These are phyloP conservation scores for Penicillium thymicola DNA, from an alignment of 2,329 filamentous ascomycete genomes.

Conservation along the genomic window DNA sequence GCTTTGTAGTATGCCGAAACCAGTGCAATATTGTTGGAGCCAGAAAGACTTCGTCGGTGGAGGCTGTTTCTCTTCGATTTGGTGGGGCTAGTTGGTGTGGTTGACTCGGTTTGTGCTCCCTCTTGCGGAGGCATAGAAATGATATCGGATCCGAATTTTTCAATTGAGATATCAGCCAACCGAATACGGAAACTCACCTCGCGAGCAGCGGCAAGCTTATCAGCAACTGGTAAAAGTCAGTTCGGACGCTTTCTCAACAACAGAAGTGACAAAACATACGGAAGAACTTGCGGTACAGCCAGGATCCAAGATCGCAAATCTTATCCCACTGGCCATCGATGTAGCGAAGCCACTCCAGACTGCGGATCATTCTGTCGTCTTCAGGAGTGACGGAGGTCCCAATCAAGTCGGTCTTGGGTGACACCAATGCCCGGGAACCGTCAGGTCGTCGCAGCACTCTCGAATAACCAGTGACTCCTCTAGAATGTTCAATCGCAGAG, in stretches of 20 bases:
- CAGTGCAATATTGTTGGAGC: conserved; percentile 26
- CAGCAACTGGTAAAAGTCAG: conserved; percentile 29
- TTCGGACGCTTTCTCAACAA: not conserved
- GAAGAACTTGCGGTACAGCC: conserved; percentile 79
- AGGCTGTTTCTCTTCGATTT: conserved; percentile 29
- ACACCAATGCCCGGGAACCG: conserved; percentile 53
- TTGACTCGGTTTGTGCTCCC: conserved; percentile 24
- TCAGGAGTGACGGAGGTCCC: conserved; percentile 57
- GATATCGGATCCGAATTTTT: conserved; percentile 40
- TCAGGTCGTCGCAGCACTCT: conserved; percentile 52
- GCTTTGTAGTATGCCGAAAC: conserved; percentile 46
- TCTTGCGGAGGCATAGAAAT: conserved; percentile 20
- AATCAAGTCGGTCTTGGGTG: conserved; percentile 69
- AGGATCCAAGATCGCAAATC: conserved; percentile 65
- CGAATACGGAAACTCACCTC: conserved; percentile 52
- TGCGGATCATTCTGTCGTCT: conserved; percentile 71
- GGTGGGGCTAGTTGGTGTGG: conserved; percentile 32
- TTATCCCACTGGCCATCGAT: conserved; percentile 69
- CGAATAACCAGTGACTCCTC: conserved; percentile 30
- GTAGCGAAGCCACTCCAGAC: conserved; percentile 79
- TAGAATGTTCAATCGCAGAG: conserved; percentile 33
- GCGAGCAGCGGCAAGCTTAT: conserved; percentile 53
- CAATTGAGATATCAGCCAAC: conserved; percentile 46
- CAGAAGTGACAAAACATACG: conserved; percentile 56
- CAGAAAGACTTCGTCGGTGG: conserved; percentile 30